Conservation (phyloP, 1,284 basidiomycete genomes). For the Coniophora puteana region DNA sequence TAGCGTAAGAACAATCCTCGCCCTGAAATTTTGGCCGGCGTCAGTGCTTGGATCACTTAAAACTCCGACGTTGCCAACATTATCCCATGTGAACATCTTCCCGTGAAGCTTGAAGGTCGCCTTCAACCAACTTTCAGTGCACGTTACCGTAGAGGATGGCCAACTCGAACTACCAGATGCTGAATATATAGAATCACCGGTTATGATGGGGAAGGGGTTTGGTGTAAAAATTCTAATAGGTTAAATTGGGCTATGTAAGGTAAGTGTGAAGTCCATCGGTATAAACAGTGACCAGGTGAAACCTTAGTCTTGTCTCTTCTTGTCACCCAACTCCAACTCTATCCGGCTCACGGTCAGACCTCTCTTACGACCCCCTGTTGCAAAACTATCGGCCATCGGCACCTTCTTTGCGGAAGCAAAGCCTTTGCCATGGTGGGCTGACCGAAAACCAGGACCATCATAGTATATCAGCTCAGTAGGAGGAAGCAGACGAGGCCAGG, state of each 20-base stretch:
- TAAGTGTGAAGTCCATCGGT: too few relatives aligned
- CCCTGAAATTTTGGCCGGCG: slow-evolving; percentile 18
- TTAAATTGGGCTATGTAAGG: background rate
- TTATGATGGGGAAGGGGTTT: too few relatives aligned
- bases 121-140: too few relatives aligned
- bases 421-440: slow-evolving; percentile 76
- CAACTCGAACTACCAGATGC: too few relatives aligned
- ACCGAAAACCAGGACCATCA: slow-evolving; percentile 82
- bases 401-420: slow-evolving; percentile 34
- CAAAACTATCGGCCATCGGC: slow-evolving; percentile 29
- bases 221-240: too few relatives aligned
- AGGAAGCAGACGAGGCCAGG: slow-evolving; percentile 90
- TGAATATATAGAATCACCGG: too few relatives aligned
- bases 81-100: too few relatives aligned
- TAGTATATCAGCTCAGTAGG: slow-evolving; percentile 85
- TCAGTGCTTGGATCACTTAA: slow-evolving; percentile 8
- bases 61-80: slow-evolving; percentile 14
- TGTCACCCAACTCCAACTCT: slow-evolving; percentile 58
- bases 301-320: slow-evolving; percentile 65
- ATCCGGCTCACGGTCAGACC: slow-evolving; percentile 37
- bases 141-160: too few relatives aligned
- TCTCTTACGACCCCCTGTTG: slow-evolving; percentile 33
- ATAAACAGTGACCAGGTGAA: too few relatives aligned
- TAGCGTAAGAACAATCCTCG: slow-evolving; percentile 13
- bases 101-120: too few relatives aligned